Conservation (phyloP, 2,329 filamentous ascomycete genomes). For the Cryphonectria radicalis region DNA sequence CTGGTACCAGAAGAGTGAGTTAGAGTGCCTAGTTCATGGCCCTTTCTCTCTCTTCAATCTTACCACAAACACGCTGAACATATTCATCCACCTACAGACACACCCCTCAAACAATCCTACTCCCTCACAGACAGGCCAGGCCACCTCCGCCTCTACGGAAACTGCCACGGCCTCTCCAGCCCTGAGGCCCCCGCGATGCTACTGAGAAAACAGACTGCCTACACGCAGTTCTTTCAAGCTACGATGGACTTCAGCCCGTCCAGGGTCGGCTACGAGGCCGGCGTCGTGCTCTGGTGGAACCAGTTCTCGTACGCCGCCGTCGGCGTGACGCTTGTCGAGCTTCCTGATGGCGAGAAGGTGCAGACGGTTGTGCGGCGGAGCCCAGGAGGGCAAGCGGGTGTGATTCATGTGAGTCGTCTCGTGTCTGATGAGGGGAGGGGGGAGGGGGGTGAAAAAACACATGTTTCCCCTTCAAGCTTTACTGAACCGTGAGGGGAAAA, state of each 20-base stretch:
- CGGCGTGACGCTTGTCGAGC: constrained; percentile 35
- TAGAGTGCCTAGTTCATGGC: background rate
- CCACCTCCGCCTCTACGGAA: constrained; percentile 53
- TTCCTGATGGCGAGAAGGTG: constrained; percentile 20
- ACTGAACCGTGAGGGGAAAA: background rate
- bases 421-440: background rate
- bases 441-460: background rate
- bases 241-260: constrained; percentile 51
- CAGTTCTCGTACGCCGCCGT: constrained; percentile 45
- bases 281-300: constrained; percentile 58
- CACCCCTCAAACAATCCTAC: constrained; percentile 51
- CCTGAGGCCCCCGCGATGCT: constrained; percentile 57
- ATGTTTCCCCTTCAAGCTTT: background rate
- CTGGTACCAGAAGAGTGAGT: constrained; percentile 45
- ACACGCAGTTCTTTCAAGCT: constrained; percentile 46
- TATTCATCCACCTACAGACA: constrained; percentile 42
- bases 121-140: constrained; percentile 50
- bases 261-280: constrained; percentile 52
- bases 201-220: constrained; percentile 56
- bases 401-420: constrained; percentile 30
- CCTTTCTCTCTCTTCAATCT: too few species aligned
- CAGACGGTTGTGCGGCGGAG: constrained; percentile 30
- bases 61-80: background rate
- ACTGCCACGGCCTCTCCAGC: constrained; percentile 54
- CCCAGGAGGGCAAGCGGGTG: constrained; percentile 33